Conservation (phyloP, 2,329 filamentous ascomycete species). For the Coniella vitis region DNA sequence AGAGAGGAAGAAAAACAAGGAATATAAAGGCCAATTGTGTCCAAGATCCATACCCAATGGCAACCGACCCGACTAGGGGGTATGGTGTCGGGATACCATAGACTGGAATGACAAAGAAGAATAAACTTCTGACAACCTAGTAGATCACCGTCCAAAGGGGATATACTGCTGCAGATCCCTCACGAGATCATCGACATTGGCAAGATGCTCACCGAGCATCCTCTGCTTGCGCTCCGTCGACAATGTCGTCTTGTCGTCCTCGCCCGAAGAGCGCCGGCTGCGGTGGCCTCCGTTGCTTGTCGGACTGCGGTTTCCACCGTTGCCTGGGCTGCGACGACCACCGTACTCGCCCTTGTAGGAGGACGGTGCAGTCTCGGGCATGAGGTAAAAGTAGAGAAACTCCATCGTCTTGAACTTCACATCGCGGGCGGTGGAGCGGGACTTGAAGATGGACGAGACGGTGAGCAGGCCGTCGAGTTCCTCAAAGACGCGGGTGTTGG, state of each 20-base stretch:
- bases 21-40: no score
- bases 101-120: no score
- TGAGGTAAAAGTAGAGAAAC: slow-evolving; percentile 97
- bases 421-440: slow-evolving; percentile 73
- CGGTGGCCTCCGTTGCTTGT: slow-evolving; percentile 38
- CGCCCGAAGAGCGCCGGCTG: slow-evolving; percentile 19
- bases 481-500: slow-evolving; percentile 89
- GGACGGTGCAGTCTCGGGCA: slow-evolving; percentile 71
- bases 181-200: slow-evolving; percentile 77
- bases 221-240: slow-evolving; percentile 77
- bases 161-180: slow-evolving; percentile 75
- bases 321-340: not conserved
- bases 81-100: no score
- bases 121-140: no score
- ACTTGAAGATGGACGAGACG: slow-evolving; percentile 89
- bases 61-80: no score
- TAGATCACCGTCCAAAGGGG: slow-evolving; percentile 51
- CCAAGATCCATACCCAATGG: no score
- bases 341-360: slow-evolving; percentile 39
- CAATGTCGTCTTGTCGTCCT: slow-evolving; percentile 42
- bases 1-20: no score
- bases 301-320: slow-evolving; percentile 47
- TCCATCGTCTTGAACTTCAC: slow-evolving; percentile 96
- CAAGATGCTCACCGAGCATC: slow-evolving; percentile 69
- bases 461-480: slow-evolving; percentile 84